Base-by-base conservation (phyloP, 2,329 filamentous ascomycete genomes). In the Tolypocladium amazonense region DNA sequence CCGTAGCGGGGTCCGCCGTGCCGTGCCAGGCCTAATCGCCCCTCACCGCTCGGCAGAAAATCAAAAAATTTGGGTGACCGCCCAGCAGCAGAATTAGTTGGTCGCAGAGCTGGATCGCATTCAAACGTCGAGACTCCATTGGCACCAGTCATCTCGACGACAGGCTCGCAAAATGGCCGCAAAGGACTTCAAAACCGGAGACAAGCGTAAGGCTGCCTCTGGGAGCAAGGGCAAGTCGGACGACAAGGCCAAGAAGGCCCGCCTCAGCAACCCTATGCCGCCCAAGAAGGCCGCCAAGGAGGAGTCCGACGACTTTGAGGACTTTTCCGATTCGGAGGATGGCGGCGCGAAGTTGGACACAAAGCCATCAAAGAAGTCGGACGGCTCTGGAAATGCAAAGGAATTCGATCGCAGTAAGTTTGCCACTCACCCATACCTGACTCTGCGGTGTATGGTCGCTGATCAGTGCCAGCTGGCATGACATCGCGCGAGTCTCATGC, bases 401-500 rank as follows among this genome's bases (percentile, higher is more conserved):
- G 67, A 65, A 9, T 75, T 76, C 58, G 77, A 81, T 65, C 73
- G 70, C 68, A 72, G 76, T 79, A 66, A 60, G 75, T 69, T 65
- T 11, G n/a, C 4, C 25, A 9, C 27, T 1, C 14, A 56, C 25
- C 37, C 37, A 18, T 15, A 15, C n/a, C 20, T 23, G 25, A 6
- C 25, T 25, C 6, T 20, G 4, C 20, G 37, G 23, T 23, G 23
- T 23, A 30, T 41, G 38, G 23, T 57, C 14, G 45, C 38, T 14
- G n/a, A 25, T n/a, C 27, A 7, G 12, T 1, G 14, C 20, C 20
- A 59, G 61, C 57, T 27, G 58, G 62, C 27, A 8, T 64, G 53
- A 89, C 81, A 61, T 90, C 89, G 11, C 88, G 87, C 70, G 94
- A 99, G 80, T 87, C 92, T 27, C 94, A 97, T 73, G 86, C 87